Conservation (phyloP, 2,329 filamentous ascomycete species). For the Penicillium aurantiogriseum region DNA sequence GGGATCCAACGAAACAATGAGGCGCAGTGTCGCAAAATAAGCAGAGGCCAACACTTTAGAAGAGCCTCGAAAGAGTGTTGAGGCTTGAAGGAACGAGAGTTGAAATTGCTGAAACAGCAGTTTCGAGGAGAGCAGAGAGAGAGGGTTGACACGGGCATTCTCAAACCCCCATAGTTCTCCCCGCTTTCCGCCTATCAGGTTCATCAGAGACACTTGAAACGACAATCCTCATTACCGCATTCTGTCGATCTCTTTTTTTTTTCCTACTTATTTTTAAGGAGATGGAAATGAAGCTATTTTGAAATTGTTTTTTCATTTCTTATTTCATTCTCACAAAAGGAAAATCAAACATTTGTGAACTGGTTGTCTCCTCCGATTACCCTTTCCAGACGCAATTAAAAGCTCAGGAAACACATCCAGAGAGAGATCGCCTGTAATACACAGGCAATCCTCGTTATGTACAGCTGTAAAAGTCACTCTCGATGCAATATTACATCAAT, state of each 20-base stretch:
- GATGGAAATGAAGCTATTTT: background rate
- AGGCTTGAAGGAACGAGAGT: background rate
- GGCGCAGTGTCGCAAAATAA: background rate
- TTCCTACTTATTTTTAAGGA: background rate
- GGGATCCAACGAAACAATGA: background rate
- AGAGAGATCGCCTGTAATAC: conserved; percentile 18
- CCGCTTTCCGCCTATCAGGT: conserved; percentile 23
- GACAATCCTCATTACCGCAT: conserved; percentile 24
- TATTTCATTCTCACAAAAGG: conserved; percentile 32
- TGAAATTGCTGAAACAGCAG: conserved; percentile 19
- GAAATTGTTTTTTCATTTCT: conserved; percentile 18
- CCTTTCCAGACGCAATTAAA: conserved; percentile 27
- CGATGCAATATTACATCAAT: conserved; percentile 15
- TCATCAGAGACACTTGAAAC: conserved; percentile 10
- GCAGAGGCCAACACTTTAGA: too few relatives aligned
- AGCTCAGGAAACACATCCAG: conserved; percentile 15
- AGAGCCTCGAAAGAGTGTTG: background rate
- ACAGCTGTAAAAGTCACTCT: conserved; percentile 31
- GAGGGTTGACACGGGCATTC: too few relatives aligned
- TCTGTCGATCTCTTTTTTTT: conserved; percentile 19
- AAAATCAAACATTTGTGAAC: conserved; percentile 26
- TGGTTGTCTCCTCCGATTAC: conserved; percentile 26
- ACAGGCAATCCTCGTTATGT: conserved; percentile 28
- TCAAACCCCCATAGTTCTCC: conserved; percentile 6
- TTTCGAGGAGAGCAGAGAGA: background rate